These are phyloP conservation scores for Neoascochyta sp. DNA, from an alignment of 2,329 filamentous ascomycete genomes.

Conservation along the genomic window DNA sequence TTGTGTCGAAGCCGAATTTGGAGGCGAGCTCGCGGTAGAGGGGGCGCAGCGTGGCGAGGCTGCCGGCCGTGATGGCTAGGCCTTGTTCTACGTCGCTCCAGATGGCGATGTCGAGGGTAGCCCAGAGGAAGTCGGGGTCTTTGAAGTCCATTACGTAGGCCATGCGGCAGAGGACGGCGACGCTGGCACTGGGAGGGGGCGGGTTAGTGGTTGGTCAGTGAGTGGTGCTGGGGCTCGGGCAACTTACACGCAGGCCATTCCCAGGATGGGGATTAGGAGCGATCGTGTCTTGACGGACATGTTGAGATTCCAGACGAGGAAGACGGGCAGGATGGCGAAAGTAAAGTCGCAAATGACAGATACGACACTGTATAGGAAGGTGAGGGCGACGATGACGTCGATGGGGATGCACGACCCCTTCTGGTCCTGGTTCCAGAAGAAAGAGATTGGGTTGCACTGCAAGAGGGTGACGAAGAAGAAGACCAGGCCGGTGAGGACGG, in stretches of 20 bases:
- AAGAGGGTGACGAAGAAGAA: slow-evolving; percentile 50
- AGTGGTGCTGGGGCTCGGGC: background rate
- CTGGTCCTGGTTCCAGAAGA: slow-evolving; percentile 48
- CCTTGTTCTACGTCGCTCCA: slow-evolving; percentile 39
- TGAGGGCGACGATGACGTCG: slow-evolving; percentile 42
- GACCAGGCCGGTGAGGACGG: slow-evolving; percentile 36
- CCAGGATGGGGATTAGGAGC: slow-evolving; percentile 47
- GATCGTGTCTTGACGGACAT: slow-evolving; percentile 49
- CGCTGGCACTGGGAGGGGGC: slow-evolving; percentile 22
- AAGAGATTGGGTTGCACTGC: slow-evolving; percentile 49
- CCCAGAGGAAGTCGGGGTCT: slow-evolving; percentile 34
- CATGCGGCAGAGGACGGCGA: slow-evolving; percentile 35
- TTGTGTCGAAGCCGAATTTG: slow-evolving; percentile 19
- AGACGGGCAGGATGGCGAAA: slow-evolving; percentile 50
- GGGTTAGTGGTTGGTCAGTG: too few relatives aligned
- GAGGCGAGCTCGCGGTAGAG: slow-evolving; percentile 28
- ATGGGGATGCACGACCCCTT: slow-evolving; percentile 43
- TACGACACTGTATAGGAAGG: slow-evolving; percentile 48
- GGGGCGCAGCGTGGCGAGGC: slow-evolving; percentile 37
- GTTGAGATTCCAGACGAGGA: slow-evolving; percentile 51
- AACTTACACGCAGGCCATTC: slow-evolving; percentile 50
- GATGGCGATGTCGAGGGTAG: slow-evolving; percentile 37
- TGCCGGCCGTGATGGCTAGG: slow-evolving; percentile 36
- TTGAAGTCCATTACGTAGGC: slow-evolving; percentile 36
- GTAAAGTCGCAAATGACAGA: slow-evolving; percentile 48